A percentile compares a stretch with the other conserved stretches of the same genome.
These are phyloP conservation scores for Neonectria faginata DNA, from an alignment of 2,329 filamentous ascomycete species.

Conservation along the genomic window DNA sequence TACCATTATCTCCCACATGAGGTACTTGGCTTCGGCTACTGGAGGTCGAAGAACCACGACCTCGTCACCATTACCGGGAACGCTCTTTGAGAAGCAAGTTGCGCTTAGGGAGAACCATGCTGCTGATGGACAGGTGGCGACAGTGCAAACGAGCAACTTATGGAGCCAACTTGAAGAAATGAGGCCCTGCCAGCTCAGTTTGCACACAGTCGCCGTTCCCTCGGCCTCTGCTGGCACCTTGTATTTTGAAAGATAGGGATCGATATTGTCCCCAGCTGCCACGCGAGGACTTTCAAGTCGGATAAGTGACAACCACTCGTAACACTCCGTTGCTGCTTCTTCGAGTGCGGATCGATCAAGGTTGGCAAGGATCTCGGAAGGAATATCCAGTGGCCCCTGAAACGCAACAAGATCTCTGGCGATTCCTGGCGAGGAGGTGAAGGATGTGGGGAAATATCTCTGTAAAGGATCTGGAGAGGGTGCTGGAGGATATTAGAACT, in stretches of 20 bases:
- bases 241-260: slow-evolving; percentile 78
- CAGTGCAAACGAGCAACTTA: slow-evolving; percentile 58
- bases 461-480: slow-evolving; percentile 63
- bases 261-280: slow-evolving; percentile 66
- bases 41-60: slow-evolving; percentile 66
- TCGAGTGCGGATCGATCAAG: slow-evolving; percentile 65
- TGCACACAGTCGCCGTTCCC: slow-evolving; percentile 55
- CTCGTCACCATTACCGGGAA: slow-evolving; percentile 60
- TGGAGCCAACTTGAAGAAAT: slow-evolving; percentile 66
- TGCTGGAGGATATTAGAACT: slow-evolving; percentile 52
- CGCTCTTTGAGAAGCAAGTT: slow-evolving; percentile 62
- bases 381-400: slow-evolving; percentile 44
- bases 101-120: slow-evolving; percentile 68
- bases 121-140: slow-evolving; percentile 57
- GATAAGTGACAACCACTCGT: slow-evolving; percentile 82
- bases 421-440: slow-evolving; percentile 49
- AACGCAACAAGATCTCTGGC: slow-evolving; percentile 34
- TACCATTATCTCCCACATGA: slow-evolving; percentile 70
- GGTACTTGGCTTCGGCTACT: slow-evolving; percentile 62
- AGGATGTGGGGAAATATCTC: slow-evolving; percentile 57
- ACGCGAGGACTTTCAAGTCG: slow-evolving; percentile 75
- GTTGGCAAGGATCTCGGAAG: slow-evolving; percentile 46
- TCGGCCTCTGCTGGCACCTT: slow-evolving; percentile 59
- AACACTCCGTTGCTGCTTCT: slow-evolving; percentile 71
- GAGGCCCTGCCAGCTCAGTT: slow-evolving; percentile 70